Evolutionary conservation across 495 filamentous ascomycete genomes (phyloP).

Genomic region (Physcia stellaris): DNA sequence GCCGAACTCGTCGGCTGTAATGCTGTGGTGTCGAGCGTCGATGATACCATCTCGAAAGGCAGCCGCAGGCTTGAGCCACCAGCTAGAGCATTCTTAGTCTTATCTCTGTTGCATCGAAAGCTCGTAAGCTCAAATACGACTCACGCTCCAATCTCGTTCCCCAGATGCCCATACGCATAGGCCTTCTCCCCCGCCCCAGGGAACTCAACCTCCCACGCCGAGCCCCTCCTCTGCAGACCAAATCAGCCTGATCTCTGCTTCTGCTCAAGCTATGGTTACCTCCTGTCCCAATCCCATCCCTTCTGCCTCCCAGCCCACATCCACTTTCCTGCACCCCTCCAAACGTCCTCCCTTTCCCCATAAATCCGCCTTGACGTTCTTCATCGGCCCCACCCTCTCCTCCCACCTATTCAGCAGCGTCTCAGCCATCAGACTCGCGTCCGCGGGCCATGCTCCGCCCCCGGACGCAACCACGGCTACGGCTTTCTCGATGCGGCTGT

Average conservation of each 20-base stretch:
- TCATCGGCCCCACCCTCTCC: constrained; percentile 8
- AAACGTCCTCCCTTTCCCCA: constrained; percentile 11
- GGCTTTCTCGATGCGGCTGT: constrained; percentile 14
- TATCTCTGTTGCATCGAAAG: too few relatives aligned
- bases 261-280: neutral
- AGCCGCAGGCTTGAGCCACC: constrained; percentile 16
- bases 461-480: constrained; percentile 6
- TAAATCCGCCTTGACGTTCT: constrained; percentile 11
- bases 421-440: constrained; percentile 6
- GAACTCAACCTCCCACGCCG: too few relatives aligned
- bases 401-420: constrained; percentile 13
- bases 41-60: constrained; percentile 12
- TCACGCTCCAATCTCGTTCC: constrained; percentile 10
- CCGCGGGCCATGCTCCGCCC: constrained; percentile 8
- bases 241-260: neutral
- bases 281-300: neutral
- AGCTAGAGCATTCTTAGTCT: constrained; percentile 6
- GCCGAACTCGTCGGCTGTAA: constrained; percentile 9
- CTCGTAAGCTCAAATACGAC: neutral
- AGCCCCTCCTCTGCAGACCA: too few relatives aligned
- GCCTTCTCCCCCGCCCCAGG: too few relatives aligned
- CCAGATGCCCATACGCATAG: constrained; percentile 5
- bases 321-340: constrained; percentile 8
- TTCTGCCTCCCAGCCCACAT: constrained; percentile 1
- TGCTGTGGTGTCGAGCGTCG: constrained; percentile 5